Evolutionary conservation across 441 rosid species (phyloP).

Genomic region (Croton setiger): DNA sequence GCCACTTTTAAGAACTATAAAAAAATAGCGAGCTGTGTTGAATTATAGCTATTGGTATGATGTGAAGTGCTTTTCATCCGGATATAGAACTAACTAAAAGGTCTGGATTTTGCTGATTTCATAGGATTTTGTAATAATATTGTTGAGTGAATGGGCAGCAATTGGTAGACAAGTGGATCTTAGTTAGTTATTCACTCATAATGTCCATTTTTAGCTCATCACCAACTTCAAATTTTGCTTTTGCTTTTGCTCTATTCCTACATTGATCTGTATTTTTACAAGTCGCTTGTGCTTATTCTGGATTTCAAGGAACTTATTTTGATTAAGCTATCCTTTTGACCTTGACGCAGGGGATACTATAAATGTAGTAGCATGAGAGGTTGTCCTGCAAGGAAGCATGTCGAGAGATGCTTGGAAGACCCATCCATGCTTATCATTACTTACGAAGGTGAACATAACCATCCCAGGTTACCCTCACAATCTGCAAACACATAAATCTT

Average conservation of each 20-base stretch:
- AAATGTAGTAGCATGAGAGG: constrained; percentile 99
- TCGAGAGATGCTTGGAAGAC: constrained; percentile 91
- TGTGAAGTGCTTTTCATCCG: neutral
- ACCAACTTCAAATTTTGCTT: neutral
- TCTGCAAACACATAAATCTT: constrained; percentile 39
- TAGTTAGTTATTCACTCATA: neutral
- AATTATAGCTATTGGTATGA: neutral
- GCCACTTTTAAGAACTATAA: too few species aligned
- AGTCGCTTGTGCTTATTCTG: neutral
- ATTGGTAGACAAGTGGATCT: neutral
- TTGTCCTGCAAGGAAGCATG: constrained; percentile 98
- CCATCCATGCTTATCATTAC: constrained; percentile 90
- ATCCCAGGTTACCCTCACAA: constrained; percentile 58
- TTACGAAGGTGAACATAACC: constrained; percentile 96
- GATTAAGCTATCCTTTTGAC: neutral
- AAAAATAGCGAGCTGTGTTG: too few species aligned
- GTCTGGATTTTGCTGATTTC: neutral
- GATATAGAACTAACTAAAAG: neutral
- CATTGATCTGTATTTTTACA: neutral
- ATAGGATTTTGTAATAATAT: neutral
- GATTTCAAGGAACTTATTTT: neutral
- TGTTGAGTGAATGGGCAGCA: neutral
- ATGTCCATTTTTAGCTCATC: neutral
- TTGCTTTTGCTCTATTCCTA: neutral
- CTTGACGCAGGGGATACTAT: constrained; percentile 79